phyloP scores from a whole-genome alignment of 306 rosid genomes.

The Trichosanthes truncata region DNA sequence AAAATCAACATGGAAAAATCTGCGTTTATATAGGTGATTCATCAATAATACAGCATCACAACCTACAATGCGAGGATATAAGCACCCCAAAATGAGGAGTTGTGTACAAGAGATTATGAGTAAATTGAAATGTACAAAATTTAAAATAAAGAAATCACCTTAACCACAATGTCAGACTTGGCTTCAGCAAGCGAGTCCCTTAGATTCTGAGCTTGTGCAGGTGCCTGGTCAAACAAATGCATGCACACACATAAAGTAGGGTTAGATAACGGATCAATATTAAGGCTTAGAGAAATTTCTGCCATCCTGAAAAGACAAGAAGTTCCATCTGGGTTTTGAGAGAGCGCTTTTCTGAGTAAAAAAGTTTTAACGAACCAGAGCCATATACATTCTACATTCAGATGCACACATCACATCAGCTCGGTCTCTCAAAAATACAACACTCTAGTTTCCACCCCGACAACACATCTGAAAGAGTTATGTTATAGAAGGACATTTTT shows the following conservation, averaged over 20 bases:
- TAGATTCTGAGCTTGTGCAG: constrained; percentile 97
- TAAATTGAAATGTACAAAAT: neutral
- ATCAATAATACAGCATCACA: neutral
- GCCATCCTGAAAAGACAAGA: neutral
- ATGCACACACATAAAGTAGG: neutral
- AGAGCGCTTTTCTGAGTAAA: neutral
- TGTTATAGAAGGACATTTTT: neutral
- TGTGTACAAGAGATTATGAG: neutral
- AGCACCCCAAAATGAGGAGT: neutral
- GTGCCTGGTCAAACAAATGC: constrained; percentile 47
- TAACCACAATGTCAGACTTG: constrained; percentile 81
- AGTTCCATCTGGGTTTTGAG: neutral
- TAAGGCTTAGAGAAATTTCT: neutral
- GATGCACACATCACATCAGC: neutral
- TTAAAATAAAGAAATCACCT: constrained; percentile 38
- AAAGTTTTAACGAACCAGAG: neutral
- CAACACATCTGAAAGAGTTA: neutral
- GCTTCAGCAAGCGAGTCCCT: constrained; percentile 83
- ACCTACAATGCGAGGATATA: neutral
- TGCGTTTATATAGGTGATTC: neutral
- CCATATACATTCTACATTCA: neutral
- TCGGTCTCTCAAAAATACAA: neutral
- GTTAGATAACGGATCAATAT: neutral
- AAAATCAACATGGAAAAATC: neutral
- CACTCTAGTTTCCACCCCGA: neutral